Conservation (phyloP, 176 grass and related monocot species). For the Luzula sylvatica region DNA sequence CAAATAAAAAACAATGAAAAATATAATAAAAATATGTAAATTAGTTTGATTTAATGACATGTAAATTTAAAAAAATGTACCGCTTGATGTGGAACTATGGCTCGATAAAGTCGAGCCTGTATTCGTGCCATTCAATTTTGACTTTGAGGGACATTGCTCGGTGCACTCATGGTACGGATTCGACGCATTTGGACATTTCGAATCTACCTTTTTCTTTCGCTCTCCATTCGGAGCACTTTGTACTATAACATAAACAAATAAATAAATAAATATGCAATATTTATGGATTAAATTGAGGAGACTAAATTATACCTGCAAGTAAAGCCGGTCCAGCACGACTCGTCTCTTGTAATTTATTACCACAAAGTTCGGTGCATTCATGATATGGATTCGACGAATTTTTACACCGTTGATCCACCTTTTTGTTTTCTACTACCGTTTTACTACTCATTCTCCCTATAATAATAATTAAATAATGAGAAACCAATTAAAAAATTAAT, state of each 20-base stretch:
- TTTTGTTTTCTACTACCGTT: conserved; percentile 7
- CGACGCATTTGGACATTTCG: conserved; percentile 53
- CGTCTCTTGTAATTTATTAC: conserved; percentile 29
- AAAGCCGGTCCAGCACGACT: too few species aligned
- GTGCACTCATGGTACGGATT: conserved; percentile 82
- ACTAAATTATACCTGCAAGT: neutral
- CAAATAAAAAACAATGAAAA: neutral
- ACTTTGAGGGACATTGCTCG: conserved; percentile 49
- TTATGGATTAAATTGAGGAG: conserved; percentile 6
- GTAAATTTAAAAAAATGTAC: neutral
- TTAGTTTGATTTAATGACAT: neutral
- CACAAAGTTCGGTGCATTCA: conserved; percentile 50
- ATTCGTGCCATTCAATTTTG: conserved; percentile 20
- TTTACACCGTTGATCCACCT: conserved; percentile 40
- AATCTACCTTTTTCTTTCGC: conserved; percentile 51
- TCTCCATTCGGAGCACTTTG: conserved; percentile 25
- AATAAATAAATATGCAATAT: neutral
- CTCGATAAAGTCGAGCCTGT: conserved; percentile 34
- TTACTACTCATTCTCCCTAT: neutral
- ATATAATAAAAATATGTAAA: neutral
- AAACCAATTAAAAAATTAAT: neutral
- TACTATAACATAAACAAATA: conserved; percentile 22
- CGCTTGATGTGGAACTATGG: conserved; percentile 15
- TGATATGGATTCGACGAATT: conserved; percentile 68
- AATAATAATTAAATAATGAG: too few species aligned